Evolutionary conservation across 768 basidiomycete species (phyloP), one percentile per base, ranked within the genome.

Genomic region (Pulveroboletus sp.): DNA sequence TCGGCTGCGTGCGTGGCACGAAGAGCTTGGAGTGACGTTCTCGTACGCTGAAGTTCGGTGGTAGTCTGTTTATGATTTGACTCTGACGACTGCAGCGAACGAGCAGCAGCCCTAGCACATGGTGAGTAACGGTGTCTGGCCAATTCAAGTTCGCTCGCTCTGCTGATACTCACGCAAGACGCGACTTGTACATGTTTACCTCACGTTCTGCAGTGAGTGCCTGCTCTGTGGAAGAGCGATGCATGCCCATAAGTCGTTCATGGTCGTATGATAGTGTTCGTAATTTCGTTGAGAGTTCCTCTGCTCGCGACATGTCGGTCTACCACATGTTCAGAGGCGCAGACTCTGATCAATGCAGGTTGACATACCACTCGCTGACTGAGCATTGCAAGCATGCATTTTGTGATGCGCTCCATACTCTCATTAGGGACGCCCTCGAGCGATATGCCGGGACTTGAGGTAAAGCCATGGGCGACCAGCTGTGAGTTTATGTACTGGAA

Each of bases 401-500:
- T 90, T 4, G 84, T 77, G 20, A 84, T 68, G 20, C 69, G 69
- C 17, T 85, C 82, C 16, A 76, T 72, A 29, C 85, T 76, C 4
- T 74, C 63, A 40, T 74, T 74, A 0, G 79, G 73, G 12, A 85
- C 66, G 0, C 85, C 85, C 1, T 87, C 86, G 32, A 93, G 70
- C 12, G 73, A 80, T 17, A 93, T 67, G 0, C 90, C 90, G 0
- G 84, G 81, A 1, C 75, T 60, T 10, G 78, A 60, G 2, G 77
- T 68, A 56, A 87, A 93, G 8, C 91, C 91, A 69, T 93, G 90
- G 3, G 90, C 84, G 40, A 89, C 68, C 6, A 94, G 78, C 56
- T 94, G 91, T 17, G 84, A 72, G 61, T 91, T 93, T 61, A 92
- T 75, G 61, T 87, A 91, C 49, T 90, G 84, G 21, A 90, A 64